Evolutionary conservation across 129 eudicot species (phyloP), one percentile per base, ranked within the genome.

Genomic region (Saussurea involucrata): DNA sequence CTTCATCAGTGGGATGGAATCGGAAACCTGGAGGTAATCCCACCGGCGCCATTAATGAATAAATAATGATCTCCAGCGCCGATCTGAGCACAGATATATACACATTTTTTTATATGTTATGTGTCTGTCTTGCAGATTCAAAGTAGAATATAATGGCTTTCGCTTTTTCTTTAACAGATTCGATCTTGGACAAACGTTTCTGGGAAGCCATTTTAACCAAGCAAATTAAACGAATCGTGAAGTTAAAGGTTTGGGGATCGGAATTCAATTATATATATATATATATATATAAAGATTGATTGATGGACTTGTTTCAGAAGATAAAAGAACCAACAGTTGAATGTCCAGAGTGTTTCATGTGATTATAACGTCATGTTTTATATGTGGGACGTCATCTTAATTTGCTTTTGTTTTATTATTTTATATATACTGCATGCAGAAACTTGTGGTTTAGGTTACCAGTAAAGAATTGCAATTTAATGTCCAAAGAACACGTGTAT

Each of bases 11-110:
- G 1, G 98, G 98, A 71, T 95, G 98, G 73, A 95, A 95, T 22
- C 98, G 80, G 60, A 95, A 95, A 78, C 98, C 98, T 28, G 99
- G 99, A 55, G 99, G 99, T 82, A 95, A 82, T 83, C 96, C 97
- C 10, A 92, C 97, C 15, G 99, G 97, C 27, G 98, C 92, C 98
- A 92, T 91, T 69, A 13, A 10, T 46, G 9, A 12, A 12, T 46
- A 46, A 0, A 6, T 42, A 32, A 32, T 36, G 33, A 66, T 65
- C 74, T 65, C 46, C 61, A 67, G 15, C 22, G 58, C 69, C 18
- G 44, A 74, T 21, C 46, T 71, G 57, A 10, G 36, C 24, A 69
- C 74, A 74, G 63, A 70, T 76, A 85, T 65, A 71, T 72, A 71
- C 66, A 22, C 34, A 61, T 66, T 64, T 32, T 60, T 7, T n/a